Conservation (phyloP, 768 basidiomycete species). For the Paxillus involutus region DNA sequence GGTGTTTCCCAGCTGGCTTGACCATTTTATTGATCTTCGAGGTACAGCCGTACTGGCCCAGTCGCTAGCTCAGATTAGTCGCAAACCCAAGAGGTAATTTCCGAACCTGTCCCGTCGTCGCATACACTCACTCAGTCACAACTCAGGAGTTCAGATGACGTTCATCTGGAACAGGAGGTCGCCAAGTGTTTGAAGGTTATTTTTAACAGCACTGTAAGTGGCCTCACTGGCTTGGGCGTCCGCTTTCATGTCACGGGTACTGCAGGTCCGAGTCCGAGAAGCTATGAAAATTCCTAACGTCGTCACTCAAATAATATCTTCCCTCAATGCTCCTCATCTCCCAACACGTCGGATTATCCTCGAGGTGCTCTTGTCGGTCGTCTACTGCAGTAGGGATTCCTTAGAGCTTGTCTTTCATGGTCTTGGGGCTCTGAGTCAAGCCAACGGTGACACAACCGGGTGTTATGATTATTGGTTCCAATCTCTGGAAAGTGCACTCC, state of each 20-base stretch:
- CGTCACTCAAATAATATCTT: conserved; percentile 77
- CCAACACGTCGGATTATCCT: conserved; percentile 74
- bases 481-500: conserved; percentile 69
- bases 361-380: conserved; percentile 76
- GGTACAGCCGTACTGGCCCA: conserved; percentile 87
- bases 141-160: conserved; percentile 46
- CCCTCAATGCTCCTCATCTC: conserved; percentile 79
- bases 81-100: conserved; percentile 65
- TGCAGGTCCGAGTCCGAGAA: conserved; percentile 66
- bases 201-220: conserved; percentile 62
- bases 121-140: conserved; percentile 2
- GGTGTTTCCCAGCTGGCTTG: conserved; percentile 64
- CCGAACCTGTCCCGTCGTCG: background rate
- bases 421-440: conserved; percentile 68
- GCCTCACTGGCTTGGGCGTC: conserved; percentile 1
- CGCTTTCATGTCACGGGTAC: conserved; percentile 10
- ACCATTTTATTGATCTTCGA: conserved; percentile 68
- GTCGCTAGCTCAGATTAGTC: conserved; percentile 71
- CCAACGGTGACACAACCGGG: conserved; percentile 56
- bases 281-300: conserved; percentile 71
- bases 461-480: conserved; percentile 90
- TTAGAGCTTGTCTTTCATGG: conserved; percentile 71
- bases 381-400: conserved; percentile 62
- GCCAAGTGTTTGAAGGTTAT: conserved; percentile 85
- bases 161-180: conserved; percentile 80